These are phyloP conservation scores for Candida tetrigidarum DNA, from an alignment of 1,139 yeast species.

Conservation along the genomic window DNA sequence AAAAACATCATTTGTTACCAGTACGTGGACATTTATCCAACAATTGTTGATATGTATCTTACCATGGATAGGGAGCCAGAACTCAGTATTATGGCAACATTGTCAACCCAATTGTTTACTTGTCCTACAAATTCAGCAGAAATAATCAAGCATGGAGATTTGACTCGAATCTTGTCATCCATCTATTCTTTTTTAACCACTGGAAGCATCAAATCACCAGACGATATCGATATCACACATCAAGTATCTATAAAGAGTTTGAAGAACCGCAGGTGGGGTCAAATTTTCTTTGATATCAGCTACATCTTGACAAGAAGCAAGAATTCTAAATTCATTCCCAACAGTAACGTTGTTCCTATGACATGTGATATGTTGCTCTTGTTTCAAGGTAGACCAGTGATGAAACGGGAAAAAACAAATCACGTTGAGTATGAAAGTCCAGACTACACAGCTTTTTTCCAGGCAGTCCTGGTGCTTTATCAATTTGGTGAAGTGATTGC, in stretches of 20 bases:
- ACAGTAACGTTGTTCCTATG: slow-evolving; percentile 44
- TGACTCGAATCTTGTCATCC: slow-evolving; percentile 68
- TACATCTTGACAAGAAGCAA: slow-evolving; percentile 75
- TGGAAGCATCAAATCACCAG: slow-evolving; percentile 55
- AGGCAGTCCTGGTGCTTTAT: slow-evolving; percentile 71
- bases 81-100: slow-evolving; percentile 67
- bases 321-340: slow-evolving; percentile 44
- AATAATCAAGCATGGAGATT: slow-evolving; percentile 70
- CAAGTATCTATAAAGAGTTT: slow-evolving; percentile 53
- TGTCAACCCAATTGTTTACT: slow-evolving; percentile 88
- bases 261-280: slow-evolving; percentile 83
- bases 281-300: slow-evolving; percentile 82
- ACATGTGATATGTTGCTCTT: slow-evolving; percentile 67
- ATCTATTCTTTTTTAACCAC: slow-evolving; percentile 67
- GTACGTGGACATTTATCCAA: slow-evolving; percentile 83
- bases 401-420: slow-evolving; percentile 73
- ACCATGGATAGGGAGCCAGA: slow-evolving; percentile 84
- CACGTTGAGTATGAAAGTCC: slow-evolving; percentile 94
- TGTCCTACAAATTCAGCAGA: slow-evolving; percentile 79
- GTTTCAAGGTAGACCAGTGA: slow-evolving; percentile 81
- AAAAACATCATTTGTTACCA: slow-evolving; percentile 71
- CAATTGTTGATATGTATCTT: slow-evolving; percentile 73
- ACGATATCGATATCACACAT: slow-evolving; percentile 44
- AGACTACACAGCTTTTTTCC: slow-evolving; percentile 82
- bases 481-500: slow-evolving; percentile 65